These are phyloP conservation scores for Cudoniella acicularis DNA, from an alignment of 495 filamentous ascomycete genomes.

Conservation along the genomic window DNA sequence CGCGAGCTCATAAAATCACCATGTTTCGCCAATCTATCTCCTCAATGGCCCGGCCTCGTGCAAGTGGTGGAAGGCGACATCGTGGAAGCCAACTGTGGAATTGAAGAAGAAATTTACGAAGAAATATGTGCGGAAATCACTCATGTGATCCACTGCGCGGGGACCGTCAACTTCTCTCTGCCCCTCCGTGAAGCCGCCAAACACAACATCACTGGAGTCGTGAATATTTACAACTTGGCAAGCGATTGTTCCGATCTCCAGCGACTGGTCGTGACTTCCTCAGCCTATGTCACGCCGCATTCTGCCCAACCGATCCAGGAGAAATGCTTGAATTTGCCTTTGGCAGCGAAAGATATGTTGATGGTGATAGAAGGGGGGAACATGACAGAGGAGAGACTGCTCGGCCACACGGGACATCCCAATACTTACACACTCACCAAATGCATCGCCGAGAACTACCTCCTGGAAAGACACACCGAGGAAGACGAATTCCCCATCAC, in stretches of 20 bases:
- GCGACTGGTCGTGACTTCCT: slow-evolving; percentile 9
- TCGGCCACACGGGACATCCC: slow-evolving; percentile 4
- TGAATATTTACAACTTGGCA: slow-evolving; percentile 11
- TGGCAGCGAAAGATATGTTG: background rate
- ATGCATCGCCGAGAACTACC: slow-evolving; percentile 10
- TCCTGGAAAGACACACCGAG: background rate
- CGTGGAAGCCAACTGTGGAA: background rate
- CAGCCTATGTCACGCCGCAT: slow-evolving; percentile 13
- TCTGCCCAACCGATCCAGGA: background rate
- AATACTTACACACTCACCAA: slow-evolving; percentile 13
- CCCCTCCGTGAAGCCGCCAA: background rate
- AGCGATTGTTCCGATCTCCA: background rate
- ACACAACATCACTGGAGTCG: background rate
- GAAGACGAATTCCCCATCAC: slow-evolving; percentile 1
- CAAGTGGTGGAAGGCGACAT: background rate
- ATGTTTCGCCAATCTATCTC: background rate
- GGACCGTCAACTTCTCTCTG: background rate
- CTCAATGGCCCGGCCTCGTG: background rate
- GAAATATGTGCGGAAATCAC: background rate
- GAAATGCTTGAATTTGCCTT: background rate
- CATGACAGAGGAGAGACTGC: background rate
- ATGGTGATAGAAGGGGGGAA: background rate
- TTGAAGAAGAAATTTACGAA: background rate
- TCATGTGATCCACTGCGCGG: slow-evolving; percentile 13
- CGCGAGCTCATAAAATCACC: background rate